Conservation (phyloP, 768 basidiomycete genomes). For the Pulveroboletus frians region DNA sequence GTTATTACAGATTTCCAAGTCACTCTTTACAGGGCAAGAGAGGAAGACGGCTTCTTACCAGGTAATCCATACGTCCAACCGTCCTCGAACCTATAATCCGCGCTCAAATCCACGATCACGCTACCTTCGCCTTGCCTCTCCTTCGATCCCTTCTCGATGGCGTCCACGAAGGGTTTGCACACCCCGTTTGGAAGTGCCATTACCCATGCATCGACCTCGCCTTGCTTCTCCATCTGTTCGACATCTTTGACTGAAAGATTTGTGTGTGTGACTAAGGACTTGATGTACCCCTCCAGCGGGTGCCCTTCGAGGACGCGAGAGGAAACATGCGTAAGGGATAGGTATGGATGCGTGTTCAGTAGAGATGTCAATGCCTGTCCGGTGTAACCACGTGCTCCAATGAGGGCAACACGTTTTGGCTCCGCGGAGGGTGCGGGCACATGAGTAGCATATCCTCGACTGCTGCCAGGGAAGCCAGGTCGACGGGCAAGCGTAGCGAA, state of each 20-base stretch:
- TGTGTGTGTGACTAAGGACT: conserved; percentile 65
- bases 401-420: conserved; percentile 86
- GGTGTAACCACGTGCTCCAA: conserved; percentile 94
- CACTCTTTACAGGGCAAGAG: conserved; percentile 27
- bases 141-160: conserved; percentile 71
- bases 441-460: conserved; percentile 78
- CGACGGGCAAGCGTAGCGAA: conserved; percentile 26
- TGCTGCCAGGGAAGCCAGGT: conserved; percentile 37
- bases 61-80: conserved; percentile 98
- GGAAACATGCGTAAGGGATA: conserved; percentile 91
- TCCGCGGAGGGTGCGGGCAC: conserved; percentile 45
- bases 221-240: conserved; percentile 80
- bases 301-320: conserved; percentile 89
- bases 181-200: conserved; percentile 99
- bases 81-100: conserved; percentile 92
- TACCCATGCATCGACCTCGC: conserved; percentile 95
- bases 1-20: conserved; percentile 32
- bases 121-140: conserved; percentile 47
- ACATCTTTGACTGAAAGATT: conserved; percentile 79
- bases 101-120: conserved; percentile 87
- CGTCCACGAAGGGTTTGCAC: conserved; percentile 95
- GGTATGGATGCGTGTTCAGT: conserved; percentile 82
- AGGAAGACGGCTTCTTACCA: conserved; percentile 63
- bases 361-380: conserved; percentile 87
- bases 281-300: conserved; percentile 75